phyloP scores from a whole-genome alignment of 345 rosid genomes.

The Abelmoschus esculentus region DNA sequence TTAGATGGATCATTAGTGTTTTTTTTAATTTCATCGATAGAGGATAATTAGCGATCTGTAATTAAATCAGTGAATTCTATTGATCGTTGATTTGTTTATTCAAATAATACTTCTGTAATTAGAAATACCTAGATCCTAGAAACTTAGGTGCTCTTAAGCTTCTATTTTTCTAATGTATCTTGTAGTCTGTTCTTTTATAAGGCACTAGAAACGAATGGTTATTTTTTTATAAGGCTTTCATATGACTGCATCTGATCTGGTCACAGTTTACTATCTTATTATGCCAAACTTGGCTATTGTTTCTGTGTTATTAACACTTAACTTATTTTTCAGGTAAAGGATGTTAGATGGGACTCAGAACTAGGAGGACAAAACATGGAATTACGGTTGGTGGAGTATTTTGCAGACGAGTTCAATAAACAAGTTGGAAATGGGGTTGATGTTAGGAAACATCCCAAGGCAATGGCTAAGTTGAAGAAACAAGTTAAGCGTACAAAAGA shows the following conservation, averaged over 20 bases:
- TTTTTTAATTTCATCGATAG: background rate
- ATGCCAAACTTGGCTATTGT: background rate
- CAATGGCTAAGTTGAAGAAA: conserved; percentile 98
- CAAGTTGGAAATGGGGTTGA: conserved; percentile 82
- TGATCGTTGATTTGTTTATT: background rate
- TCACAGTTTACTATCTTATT: background rate
- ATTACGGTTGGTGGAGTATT: conserved; percentile 70
- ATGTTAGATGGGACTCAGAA: conserved; percentile 92
- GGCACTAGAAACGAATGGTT: background rate
- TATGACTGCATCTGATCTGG: background rate
- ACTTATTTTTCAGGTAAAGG: conserved; percentile 63
- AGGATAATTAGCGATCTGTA: background rate
- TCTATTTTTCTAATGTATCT: background rate
- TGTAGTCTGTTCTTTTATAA: background rate
- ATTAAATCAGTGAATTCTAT: background rate
- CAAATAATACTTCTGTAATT: background rate
- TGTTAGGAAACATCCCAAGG: conserved; percentile 88
- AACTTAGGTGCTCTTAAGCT: background rate
- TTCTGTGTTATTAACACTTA: conserved; percentile 5
- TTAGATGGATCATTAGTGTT: background rate
- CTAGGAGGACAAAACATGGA: conserved; percentile 97
- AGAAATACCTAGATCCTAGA: background rate
- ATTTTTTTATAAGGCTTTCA: background rate
- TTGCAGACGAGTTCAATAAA: conserved; percentile 93
- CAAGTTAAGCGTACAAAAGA: conserved; percentile 98